phyloP scores from a whole-genome alignment of 1,284 basidiomycete species.

The Fistulinella cinereoalba region DNA sequence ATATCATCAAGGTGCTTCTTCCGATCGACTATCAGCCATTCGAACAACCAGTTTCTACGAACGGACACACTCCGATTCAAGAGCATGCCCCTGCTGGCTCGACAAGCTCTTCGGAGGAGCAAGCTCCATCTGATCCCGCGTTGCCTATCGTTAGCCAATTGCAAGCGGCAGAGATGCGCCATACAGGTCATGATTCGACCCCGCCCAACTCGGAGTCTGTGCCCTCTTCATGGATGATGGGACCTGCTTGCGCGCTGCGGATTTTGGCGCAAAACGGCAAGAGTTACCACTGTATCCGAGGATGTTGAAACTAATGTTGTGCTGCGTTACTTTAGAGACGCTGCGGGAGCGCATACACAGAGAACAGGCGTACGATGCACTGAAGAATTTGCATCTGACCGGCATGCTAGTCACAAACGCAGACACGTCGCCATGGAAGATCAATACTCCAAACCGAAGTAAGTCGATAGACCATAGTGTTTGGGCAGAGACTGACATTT shows the following conservation, averaged over 20 bases:
- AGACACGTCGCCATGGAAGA: constrained; percentile 5
- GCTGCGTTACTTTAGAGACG: neutral
- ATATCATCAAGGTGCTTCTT: constrained; percentile 20
- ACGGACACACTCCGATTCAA: no score
- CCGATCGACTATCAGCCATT: neutral
- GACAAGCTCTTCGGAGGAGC: neutral
- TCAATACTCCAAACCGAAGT: constrained; percentile 11
- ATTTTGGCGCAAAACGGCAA: constrained; percentile 10
- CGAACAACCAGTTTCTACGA: constrained; percentile 2
- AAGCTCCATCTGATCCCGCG: neutral
- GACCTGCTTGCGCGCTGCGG: constrained; percentile 14
- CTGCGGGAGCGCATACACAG: neutral
- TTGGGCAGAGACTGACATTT: no score
- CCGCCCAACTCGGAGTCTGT: neutral
- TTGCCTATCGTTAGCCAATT: neutral
- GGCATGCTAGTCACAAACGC: constrained; percentile 3
- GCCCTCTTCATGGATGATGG: constrained; percentile 12
- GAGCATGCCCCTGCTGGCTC: no score
- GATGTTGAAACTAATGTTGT: neutral
- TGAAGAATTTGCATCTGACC: constrained; percentile 9
- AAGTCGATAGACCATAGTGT: no score
- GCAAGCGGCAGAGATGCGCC: no score
- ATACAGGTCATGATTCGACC: no score
- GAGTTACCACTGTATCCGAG: neutral
- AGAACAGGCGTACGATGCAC: neutral